phyloP scores from a whole-genome alignment of 805 yeast species.

The Trichomonascus vanleenenianus region DNA sequence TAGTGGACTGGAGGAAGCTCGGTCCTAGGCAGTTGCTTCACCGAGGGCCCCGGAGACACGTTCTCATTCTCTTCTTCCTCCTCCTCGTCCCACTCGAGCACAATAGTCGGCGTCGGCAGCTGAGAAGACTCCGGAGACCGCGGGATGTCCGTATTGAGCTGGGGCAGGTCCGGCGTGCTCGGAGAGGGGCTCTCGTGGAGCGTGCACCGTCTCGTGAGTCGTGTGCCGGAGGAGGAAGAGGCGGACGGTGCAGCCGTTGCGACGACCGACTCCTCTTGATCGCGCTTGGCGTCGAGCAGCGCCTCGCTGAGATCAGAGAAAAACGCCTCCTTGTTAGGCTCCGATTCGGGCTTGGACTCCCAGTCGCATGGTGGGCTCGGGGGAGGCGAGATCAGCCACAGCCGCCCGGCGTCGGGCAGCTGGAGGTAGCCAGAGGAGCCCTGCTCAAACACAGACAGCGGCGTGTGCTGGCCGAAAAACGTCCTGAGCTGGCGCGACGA shows the following conservation, averaged over 20 bases:
- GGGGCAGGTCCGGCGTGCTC: background rate
- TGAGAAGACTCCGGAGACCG: conserved; percentile 7
- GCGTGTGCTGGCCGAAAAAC: conserved; percentile 5
- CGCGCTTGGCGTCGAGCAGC: conserved; percentile 1
- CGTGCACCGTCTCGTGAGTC: conserved; percentile 7
- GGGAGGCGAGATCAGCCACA: conserved; percentile 24
- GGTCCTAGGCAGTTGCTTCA: conserved; percentile 5
- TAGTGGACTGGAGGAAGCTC: conserved; percentile 14
- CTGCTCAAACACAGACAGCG: conserved; percentile 1
- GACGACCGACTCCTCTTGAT: background rate
- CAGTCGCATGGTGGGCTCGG: conserved; percentile 24
- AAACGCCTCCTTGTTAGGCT: conserved; percentile 16
- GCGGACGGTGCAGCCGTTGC: background rate
- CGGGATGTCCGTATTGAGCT: conserved; percentile 3
- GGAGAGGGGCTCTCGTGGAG: conserved; percentile 6
- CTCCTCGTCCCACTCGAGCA: conserved; percentile 19
- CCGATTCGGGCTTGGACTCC: conserved; percentile 18
- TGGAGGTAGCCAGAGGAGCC: conserved; percentile 8
- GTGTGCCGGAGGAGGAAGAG: background rate
- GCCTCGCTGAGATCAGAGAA: conserved; percentile 1
- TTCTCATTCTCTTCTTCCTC: conserved; percentile 5
- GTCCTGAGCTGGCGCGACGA: conserved; percentile 3
- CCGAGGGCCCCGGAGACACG: background rate
- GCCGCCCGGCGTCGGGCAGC: conserved; percentile 22
- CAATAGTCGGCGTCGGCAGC: conserved; percentile 17